These are phyloP conservation scores for Mycena galopus DNA, from an alignment of 768 basidiomycete genomes.

Conservation along the genomic window DNA sequence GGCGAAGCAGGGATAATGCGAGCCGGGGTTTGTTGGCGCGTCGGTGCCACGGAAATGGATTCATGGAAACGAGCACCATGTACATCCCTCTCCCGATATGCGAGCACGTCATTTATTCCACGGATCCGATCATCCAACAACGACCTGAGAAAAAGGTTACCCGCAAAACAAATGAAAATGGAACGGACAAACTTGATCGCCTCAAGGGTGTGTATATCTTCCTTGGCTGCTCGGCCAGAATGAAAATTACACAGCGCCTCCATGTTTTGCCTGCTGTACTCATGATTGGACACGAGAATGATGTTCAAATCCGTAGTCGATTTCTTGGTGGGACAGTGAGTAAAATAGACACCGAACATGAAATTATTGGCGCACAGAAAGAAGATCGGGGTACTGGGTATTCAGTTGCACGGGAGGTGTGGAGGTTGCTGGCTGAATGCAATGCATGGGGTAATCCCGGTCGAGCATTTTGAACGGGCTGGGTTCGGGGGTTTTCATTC, in stretches of 20 bases:
- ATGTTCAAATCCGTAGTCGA: slow-evolving; percentile 44
- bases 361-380: slow-evolving; percentile 37
- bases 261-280: slow-evolving; percentile 41
- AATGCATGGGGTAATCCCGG: slow-evolving; percentile 39
- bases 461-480: slow-evolving; percentile 46
- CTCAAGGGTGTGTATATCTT: slow-evolving; percentile 59
- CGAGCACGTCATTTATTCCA: slow-evolving; percentile 53
- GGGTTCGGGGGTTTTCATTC: slow-evolving; percentile 35
- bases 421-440: slow-evolving; percentile 2
- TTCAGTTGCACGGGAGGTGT: slow-evolving; percentile 15
- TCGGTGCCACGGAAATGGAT: neutral
- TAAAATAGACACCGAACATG: neutral
- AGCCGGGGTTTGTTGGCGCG: slow-evolving; percentile 22
- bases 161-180: neutral
- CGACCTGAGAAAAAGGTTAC: slow-evolving; percentile 10
- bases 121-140: slow-evolving; percentile 51
- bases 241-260: slow-evolving; percentile 43
- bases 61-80: neutral
- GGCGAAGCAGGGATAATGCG: neutral
- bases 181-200: slow-evolving; percentile 50
- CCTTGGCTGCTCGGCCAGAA: slow-evolving; percentile 38
- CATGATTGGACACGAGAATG: slow-evolving; percentile 47
- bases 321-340: slow-evolving; percentile 42
- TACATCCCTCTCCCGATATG: slow-evolving; percentile 31
- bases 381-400: slow-evolving; percentile 44